Evolutionary conservation across 495 filamentous ascomycete species (phyloP).

Genomic region (Bombardia bombarda): DNA sequence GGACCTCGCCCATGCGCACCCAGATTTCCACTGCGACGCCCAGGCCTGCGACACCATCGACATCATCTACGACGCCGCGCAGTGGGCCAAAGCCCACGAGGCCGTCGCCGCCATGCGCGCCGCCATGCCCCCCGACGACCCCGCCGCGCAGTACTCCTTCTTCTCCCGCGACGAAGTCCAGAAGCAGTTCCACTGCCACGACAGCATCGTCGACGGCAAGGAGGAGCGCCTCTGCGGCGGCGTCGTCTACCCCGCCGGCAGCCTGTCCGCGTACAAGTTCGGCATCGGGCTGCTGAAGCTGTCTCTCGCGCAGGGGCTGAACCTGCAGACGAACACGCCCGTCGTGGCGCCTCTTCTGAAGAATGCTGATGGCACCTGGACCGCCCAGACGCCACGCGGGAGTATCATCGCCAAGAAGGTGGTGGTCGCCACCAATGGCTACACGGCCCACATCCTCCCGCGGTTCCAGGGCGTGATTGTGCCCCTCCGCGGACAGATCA

Average conservation of each 20-base stretch:
- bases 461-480: slow-evolving; percentile 52
- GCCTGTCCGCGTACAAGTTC: slow-evolving; percentile 59
- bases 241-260: slow-evolving; percentile 52
- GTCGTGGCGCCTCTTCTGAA: slow-evolving; percentile 21
- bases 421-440: slow-evolving; percentile 67
- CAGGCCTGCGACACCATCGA: slow-evolving; percentile 47
- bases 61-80: slow-evolving; percentile 43
- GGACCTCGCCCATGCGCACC: slow-evolving; percentile 41
- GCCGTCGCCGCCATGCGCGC: slow-evolving; percentile 38
- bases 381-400: slow-evolving; percentile 47
- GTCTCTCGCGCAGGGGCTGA: slow-evolving; percentile 44
- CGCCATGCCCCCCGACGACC: slow-evolving; percentile 33
- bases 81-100: slow-evolving; percentile 33
- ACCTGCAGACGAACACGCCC: slow-evolving; percentile 56
- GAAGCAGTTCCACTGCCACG: slow-evolving; percentile 35
- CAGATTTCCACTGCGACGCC: slow-evolving; percentile 44
- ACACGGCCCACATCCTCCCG: slow-evolving; percentile 51
- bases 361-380: slow-evolving; percentile 20
- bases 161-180: slow-evolving; percentile 37
- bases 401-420: slow-evolving; percentile 45
- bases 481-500: slow-evolving; percentile 61
- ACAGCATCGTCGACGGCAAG: slow-evolving; percentile 11
- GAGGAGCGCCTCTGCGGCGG: slow-evolving; percentile 40
- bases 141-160: slow-evolving; percentile 39
- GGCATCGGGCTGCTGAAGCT: slow-evolving; percentile 49